Percentiles rank a stretch among this genome's conserved stretches.
Evolutionary conservation across 2,329 filamentous ascomycete species (phyloP).

Genomic region (Ilyonectria sp.): DNA sequence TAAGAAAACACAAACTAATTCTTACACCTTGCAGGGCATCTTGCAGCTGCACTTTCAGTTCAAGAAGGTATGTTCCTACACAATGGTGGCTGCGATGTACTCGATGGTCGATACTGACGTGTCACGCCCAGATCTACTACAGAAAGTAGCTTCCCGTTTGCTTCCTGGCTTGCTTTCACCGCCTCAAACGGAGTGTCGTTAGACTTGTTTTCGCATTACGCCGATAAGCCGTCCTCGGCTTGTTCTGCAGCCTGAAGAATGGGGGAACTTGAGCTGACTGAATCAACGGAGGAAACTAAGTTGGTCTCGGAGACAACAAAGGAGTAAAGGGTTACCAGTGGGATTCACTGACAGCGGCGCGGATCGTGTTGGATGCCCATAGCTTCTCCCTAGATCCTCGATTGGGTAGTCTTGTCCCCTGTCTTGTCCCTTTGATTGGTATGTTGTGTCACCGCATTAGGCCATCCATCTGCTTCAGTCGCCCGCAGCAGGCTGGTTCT

Average conservation of each 20-base stretch:
- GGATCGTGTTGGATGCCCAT: constrained; percentile 36
- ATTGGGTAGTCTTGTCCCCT: constrained; percentile 33
- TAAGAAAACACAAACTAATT: constrained; percentile 38
- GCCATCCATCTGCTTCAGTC: constrained; percentile 31
- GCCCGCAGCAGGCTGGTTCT: constrained; percentile 26
- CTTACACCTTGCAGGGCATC: constrained; percentile 76
- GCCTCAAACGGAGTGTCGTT: constrained; percentile 12
- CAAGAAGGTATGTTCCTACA: constrained; percentile 81
- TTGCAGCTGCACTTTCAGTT: constrained; percentile 98
- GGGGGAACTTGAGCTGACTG: constrained; percentile 11
- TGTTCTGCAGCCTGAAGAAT: constrained; percentile 16
- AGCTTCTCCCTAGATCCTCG: constrained; percentile 35
- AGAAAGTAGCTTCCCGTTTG: constrained; percentile 59
- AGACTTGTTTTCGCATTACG: constrained; percentile 1
- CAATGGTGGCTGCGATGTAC: constrained; percentile 14
- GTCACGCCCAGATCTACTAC: constrained; percentile 66
- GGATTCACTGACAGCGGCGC: constrained; percentile 30
- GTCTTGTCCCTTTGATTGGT: constrained; percentile 27
- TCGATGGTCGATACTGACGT: constrained; percentile 42
- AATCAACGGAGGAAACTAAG: constrained; percentile 19
- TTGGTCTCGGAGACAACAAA: constrained; percentile 24
- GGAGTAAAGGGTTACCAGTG: constrained; percentile 30
- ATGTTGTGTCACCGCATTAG: constrained; percentile 39
- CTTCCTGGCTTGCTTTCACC: constrained; percentile 18
- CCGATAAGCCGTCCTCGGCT: constrained; percentile 1